phyloP scores from a whole-genome alignment of 345 rosid genomes.

The Dovyalis caffra region DNA sequence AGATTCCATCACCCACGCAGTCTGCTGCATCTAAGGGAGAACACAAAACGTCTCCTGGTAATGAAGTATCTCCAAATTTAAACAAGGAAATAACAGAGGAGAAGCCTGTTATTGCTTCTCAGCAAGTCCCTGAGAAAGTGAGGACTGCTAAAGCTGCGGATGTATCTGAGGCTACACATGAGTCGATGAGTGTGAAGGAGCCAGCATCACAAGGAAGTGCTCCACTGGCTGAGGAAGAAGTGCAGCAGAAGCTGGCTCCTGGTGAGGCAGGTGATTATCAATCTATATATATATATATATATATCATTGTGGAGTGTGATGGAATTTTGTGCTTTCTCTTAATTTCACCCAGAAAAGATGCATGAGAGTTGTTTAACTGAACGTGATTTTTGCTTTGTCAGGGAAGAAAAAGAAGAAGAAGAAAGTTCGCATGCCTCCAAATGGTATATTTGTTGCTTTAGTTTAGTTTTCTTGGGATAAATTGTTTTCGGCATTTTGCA shows the following conservation, averaged over 20 bases:
- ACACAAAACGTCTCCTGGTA: constrained; percentile 32
- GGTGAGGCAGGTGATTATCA: constrained; percentile 24
- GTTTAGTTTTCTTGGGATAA: not conserved
- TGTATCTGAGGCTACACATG: constrained; percentile 64
- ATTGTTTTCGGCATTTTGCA: not conserved
- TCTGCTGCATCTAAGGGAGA: constrained; percentile 81
- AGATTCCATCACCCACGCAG: constrained; percentile 65
- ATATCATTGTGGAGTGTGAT: not conserved
- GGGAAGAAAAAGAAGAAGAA: constrained; percentile 86
- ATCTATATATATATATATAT: not conserved
- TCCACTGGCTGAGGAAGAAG: constrained; percentile 34
- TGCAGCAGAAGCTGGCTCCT: constrained; percentile 37
- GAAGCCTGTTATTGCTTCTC: constrained; percentile 45
- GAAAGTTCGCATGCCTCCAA: constrained; percentile 62
- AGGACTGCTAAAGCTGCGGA: constrained; percentile 44
- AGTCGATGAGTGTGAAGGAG: constrained; percentile 70
- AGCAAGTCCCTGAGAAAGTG: constrained; percentile 40
- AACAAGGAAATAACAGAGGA: constrained; percentile 37
- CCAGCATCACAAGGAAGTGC: constrained; percentile 58
- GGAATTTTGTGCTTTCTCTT: not conserved
- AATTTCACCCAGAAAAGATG: not conserved
- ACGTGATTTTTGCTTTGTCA: constrained; percentile 28
- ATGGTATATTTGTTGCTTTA: constrained; percentile 33
- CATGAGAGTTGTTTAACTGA: not conserved
- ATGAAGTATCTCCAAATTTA: constrained; percentile 38